Evolutionary conservation across 495 filamentous ascomycete species (phyloP).

Genomic region (Penicillium nucicola): DNA sequence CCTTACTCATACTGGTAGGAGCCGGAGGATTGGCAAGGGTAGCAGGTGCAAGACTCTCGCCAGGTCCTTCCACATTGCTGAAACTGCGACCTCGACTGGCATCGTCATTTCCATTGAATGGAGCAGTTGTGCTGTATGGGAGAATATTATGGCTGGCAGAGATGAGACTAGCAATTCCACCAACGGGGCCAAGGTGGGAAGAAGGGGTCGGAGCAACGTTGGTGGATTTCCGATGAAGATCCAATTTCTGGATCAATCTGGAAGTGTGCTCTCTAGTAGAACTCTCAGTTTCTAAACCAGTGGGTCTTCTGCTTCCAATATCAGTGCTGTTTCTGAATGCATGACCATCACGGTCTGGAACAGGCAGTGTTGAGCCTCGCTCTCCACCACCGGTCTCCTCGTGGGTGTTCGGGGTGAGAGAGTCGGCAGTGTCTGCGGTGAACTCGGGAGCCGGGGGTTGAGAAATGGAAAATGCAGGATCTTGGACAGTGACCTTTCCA

Average conservation of each 20-base stretch:
- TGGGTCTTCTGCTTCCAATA: conserved; percentile 49
- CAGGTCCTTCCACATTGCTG: conserved; percentile 39
- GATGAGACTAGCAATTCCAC: conserved; percentile 84
- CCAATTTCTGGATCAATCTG: conserved; percentile 87
- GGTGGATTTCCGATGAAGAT: conserved; percentile 78
- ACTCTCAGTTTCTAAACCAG: conserved; percentile 50
- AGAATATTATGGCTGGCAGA: conserved; percentile 80
- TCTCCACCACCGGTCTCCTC: conserved; percentile 56
- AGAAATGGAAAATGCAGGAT: conserved; percentile 90
- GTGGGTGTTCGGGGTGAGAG: conserved; percentile 53
- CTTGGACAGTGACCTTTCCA: conserved; percentile 53
- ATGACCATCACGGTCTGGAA: conserved; percentile 60
- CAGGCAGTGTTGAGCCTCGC: conserved; percentile 60
- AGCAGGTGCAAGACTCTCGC: conserved; percentile 70
- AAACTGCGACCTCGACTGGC: conserved; percentile 30
- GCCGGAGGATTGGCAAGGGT: conserved; percentile 85
- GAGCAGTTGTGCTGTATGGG: conserved; percentile 49
- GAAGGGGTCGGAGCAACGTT: conserved; percentile 39
- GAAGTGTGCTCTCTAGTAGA: conserved; percentile 70
- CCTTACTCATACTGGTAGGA: conserved; percentile 82
- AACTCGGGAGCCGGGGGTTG: conserved; percentile 86
- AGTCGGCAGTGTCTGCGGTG: conserved; percentile 70
- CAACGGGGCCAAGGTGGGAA: conserved; percentile 41
- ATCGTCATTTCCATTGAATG: conserved; percentile 30
- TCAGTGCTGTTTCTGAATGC: conserved; percentile 70